Evolutionary conservation across 345 rosid species (phyloP), one percentile per base, ranked within the genome.

Genomic region (Laguncularia racemosa): DNA sequence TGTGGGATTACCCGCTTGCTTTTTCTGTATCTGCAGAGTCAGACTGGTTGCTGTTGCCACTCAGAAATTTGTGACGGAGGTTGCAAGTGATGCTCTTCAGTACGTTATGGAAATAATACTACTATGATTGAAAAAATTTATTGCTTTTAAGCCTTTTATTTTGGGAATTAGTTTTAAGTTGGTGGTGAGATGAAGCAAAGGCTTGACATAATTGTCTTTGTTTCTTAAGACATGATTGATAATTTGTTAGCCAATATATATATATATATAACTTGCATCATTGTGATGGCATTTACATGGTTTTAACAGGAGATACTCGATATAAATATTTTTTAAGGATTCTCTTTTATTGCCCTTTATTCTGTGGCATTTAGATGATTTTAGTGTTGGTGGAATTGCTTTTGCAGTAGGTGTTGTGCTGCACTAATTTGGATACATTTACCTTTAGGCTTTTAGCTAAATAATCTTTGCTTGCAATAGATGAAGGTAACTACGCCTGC

Each of bases 41-140:
- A 81, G 97, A 78, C 75, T 93, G 64, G 90, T 89, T 26, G 95
- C 99, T 61, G 89, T 93, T 69, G 99, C 97, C 44, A 93, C 99
- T 13, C 99, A 89, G 67, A 93, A 93, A 76, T 93, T 89, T 19
- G 90, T 93, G 60, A 70, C 97, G 12, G 99, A 93, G 72, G 93
- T 93, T 67, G 99, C 97, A 50, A 77, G 72, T 11, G 95, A 93
- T 50, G 91, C 99, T 26, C 95, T 93, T 60, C 88, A 77, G 95
- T 91, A 83, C 57, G 88, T 44, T 64, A 16, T 55, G 46, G 20
- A 45, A 15, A 45, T 48, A 33, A 1, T 6, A 2, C 28, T 26
- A 1, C 40, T 33, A 33, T 33, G 6, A 2, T 6, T 33, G 9
- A 33, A 33, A 3, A 6, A 3, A 1, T 47, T 50, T 16, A 16